Evolutionary conservation across 2,329 filamentous ascomycete species (phyloP), one percentile per base, ranked within the genome.

Genomic region (Coniella vitis): DNA sequence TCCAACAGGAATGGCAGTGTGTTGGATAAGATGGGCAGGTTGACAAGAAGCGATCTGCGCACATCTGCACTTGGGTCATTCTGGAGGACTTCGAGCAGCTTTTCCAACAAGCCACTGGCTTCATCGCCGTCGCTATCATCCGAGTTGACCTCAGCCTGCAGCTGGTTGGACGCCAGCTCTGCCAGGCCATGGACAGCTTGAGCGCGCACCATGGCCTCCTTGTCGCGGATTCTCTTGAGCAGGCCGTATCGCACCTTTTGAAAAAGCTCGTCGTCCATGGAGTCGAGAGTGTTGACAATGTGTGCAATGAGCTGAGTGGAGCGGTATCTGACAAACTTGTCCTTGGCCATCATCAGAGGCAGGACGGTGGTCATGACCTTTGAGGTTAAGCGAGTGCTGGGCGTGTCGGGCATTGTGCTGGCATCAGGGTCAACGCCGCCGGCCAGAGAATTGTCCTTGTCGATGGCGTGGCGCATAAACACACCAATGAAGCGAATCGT

Each of bases 51-150:
- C 8, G 89, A 89, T 54, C 90, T 82, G 56, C 93, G 80, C 32
- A 98, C 93, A 60, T 98, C 93, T 2, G 91, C 90, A 57, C 89
- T 94, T 0, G 91, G 87, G 59, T 98, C 93, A 58, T 97, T 93
- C 63, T 95, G 90, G 57, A 97, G 76, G 25, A 94, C 84, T 58
- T 94, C 86, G 9, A 96, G 73, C 4, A 97, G 78, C 65, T 90
- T 94, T 51, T 87, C 83, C 20, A 95, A 71, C 35, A 96, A 74
- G 8, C 87, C 86, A 8, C 78, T 81, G 10, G 76, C 73, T 19
- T 76, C 74, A 29, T 86, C 83, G 45, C 84, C 83, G 48, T 85
- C 81, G 51, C 82, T 85, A 34, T 83, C 83, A 39, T 89, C 85
- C 10, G 84, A 79, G 54, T 87, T 78, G 32, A 76, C 77, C 57